These are phyloP conservation scores for Amylocystis lapponica DNA, from an alignment of 768 basidiomycete species.

Conservation along the genomic window DNA sequence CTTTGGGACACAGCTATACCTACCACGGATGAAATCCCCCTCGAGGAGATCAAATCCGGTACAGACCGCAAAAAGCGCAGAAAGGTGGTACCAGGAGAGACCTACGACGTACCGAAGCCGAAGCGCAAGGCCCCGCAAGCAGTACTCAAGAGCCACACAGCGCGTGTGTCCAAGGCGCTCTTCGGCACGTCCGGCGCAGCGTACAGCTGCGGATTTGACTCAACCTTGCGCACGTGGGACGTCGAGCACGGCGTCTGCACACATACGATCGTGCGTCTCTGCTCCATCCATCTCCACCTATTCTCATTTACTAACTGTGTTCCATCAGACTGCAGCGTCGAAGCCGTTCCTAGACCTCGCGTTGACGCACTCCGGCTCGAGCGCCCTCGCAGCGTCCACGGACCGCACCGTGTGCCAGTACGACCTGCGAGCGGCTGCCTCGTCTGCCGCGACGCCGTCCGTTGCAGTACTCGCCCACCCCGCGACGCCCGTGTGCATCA, in stretches of 20 bases:
- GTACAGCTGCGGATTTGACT: conserved; percentile 84
- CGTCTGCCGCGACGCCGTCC: conserved; percentile 27
- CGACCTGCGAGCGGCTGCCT: conserved; percentile 49
- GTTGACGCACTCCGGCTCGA: conserved; percentile 36
- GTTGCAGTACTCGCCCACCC: conserved; percentile 50
- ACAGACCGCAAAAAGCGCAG: conserved; percentile 56
- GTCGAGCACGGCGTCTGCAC: conserved; percentile 68
- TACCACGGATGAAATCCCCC: conserved; percentile 52
- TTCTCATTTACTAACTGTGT: background rate
- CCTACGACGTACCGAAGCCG: conserved; percentile 28
- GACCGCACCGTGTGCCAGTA: conserved; percentile 71
- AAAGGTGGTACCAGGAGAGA: conserved; percentile 39
- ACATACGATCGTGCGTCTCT: conserved; percentile 59
- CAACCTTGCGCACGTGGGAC: conserved; percentile 87
- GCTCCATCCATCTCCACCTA: conserved; percentile 1
- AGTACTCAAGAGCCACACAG: conserved; percentile 81
- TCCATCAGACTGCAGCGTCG: conserved; percentile 54
- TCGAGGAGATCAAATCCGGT: conserved; percentile 26
- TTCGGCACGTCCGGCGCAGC: conserved; percentile 47
- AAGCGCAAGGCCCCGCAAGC: conserved; percentile 62
- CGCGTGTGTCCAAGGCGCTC: conserved; percentile 67
- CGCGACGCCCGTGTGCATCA: conserved; percentile 62
- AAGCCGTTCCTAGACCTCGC: conserved; percentile 70
- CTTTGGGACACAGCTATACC: conserved; percentile 71
- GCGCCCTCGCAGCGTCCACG: conserved; percentile 58